These are phyloP conservation scores for Curvularia sp. DNA, from an alignment of 2,329 filamentous ascomycete genomes.

Conservation along the genomic window DNA sequence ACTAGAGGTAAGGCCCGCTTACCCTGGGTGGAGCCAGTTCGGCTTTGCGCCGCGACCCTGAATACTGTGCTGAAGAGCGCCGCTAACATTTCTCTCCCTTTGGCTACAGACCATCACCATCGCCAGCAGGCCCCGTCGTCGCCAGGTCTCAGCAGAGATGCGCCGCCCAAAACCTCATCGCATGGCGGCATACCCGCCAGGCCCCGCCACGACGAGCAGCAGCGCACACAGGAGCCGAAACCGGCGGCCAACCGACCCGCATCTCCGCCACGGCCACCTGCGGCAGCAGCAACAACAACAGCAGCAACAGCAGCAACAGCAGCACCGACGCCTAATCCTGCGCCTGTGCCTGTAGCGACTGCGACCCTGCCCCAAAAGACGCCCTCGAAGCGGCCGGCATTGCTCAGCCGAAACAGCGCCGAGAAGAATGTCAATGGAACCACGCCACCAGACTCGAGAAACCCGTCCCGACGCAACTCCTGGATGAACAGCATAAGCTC, in stretches of 20 bases:
- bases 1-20: constrained; percentile 71
- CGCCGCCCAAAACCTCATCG: constrained; percentile 46
- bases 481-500: constrained; percentile 95
- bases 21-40: constrained; percentile 31
- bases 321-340: constrained; percentile 20
- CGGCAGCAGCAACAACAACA: constrained; percentile 30
- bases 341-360: constrained; percentile 26
- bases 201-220: constrained; percentile 26
- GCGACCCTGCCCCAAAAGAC: constrained; percentile 35
- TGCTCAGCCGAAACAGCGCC: constrained; percentile 52
- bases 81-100: constrained; percentile 27
- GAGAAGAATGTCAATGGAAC: constrained; percentile 43
- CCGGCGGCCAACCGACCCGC: constrained; percentile 35
- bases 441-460: constrained; percentile 40
- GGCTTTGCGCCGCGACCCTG: constrained; percentile 25
- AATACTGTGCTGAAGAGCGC: constrained; percentile 12
- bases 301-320: constrained; percentile 19
- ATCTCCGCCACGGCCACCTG: constrained; percentile 31
- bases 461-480: constrained; percentile 67
- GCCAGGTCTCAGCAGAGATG: constrained; percentile 44
- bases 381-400: constrained; percentile 49
- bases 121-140: constrained; percentile 48
- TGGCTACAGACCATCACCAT: constrained; percentile 44
- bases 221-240: constrained; percentile 23
- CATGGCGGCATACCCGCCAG: constrained; percentile 38